Conservation (phyloP, 805 yeast species). For the Monosporozyma siamensis region DNA sequence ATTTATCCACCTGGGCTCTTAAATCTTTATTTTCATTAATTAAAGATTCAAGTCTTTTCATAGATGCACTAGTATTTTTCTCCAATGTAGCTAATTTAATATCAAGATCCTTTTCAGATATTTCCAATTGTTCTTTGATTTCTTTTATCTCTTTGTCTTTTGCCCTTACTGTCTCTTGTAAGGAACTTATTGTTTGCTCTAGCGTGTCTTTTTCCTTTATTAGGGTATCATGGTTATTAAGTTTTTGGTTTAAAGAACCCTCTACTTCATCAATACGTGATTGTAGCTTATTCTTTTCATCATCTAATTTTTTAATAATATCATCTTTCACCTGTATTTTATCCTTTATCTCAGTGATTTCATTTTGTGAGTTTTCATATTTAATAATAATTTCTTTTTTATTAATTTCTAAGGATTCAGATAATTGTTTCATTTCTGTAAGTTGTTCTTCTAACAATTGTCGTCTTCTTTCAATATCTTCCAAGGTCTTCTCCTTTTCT, state of each 20-base stretch:
- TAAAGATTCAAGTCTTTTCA: constrained; percentile 31
- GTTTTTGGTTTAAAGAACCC: constrained; percentile 7
- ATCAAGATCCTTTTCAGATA: constrained; percentile 30
- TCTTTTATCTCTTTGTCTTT: constrained; percentile 31
- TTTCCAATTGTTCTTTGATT: constrained; percentile 25
- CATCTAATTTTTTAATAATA: constrained; percentile 20
- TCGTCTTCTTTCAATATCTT: constrained; percentile 36
- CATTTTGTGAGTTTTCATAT: constrained; percentile 10
- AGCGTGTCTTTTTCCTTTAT: constrained; percentile 7
- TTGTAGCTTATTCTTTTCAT: constrained; percentile 31
- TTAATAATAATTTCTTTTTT: constrained; percentile 20
- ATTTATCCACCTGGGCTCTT: constrained; percentile 31
- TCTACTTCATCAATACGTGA: constrained; percentile 48
- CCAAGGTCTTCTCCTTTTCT: constrained; percentile 40
- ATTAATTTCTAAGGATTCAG: constrained; percentile 19
- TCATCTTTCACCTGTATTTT: constrained; percentile 13
- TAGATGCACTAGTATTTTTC: constrained; percentile 29
- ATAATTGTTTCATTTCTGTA: constrained; percentile 12
- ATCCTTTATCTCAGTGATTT: constrained; percentile 17
- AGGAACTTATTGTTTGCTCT: constrained; percentile 7
- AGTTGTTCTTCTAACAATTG: constrained; percentile 23
- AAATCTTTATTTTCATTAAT: constrained; percentile 39
- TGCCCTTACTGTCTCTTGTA: constrained; percentile 6
- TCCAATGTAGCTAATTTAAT: constrained; percentile 29
- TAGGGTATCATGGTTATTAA: constrained; percentile 1